Evolutionary conservation across 2,329 filamentous ascomycete species (phyloP), one percentile per base, ranked within the genome.

Genomic region (Eutypella sp.): DNA sequence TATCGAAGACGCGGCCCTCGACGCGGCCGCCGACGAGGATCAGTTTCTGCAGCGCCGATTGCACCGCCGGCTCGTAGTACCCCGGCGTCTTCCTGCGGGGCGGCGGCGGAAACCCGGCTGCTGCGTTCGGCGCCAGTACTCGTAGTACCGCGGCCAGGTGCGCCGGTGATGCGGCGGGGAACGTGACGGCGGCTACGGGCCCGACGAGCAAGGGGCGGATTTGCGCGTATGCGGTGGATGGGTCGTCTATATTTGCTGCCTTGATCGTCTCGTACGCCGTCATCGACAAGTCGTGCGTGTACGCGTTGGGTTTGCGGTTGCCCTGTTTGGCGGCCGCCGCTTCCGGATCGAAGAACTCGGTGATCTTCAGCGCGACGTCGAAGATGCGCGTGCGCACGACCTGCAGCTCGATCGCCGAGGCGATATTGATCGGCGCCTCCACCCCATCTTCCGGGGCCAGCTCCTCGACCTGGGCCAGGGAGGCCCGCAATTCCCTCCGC

Each of bases 301-400:
- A 71, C 61, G 50, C 67, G 57, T 55, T 74, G 3, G 65, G 57
- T 24, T 61, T n/a, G n/a, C n/a, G n/a, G n/a, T n/a, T 58, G 13
- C 64, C 58, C 5, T 63, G 55, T 16, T 70, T 66, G 4, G 55
- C 64, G 33, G 68, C 67, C 51, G 74, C 78, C 4, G 56, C 64
- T 31, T 68, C 67, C 51, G 74, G 78, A 62, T 79, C 79, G 62
- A 81, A 95, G 68, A 90, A 95, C 62, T 97, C 92, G 50, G 91
- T 84, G 42, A 97, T 80, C 54, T 86, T 85, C 50, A 97, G 72
- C 1, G 92, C 91, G 16, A 88, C 82, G 54, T 85, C 84, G 63
- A 99, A 89, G 61, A 99, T 95, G 61, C 88, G 87, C 13, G 89
- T 93, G 62, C 93, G 85, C 46, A 99, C 73, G 22, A 95, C 87